Evolutionary conservation across 306 rosid genomes (phyloP).

Genomic region (Corylus heterophylla): DNA sequence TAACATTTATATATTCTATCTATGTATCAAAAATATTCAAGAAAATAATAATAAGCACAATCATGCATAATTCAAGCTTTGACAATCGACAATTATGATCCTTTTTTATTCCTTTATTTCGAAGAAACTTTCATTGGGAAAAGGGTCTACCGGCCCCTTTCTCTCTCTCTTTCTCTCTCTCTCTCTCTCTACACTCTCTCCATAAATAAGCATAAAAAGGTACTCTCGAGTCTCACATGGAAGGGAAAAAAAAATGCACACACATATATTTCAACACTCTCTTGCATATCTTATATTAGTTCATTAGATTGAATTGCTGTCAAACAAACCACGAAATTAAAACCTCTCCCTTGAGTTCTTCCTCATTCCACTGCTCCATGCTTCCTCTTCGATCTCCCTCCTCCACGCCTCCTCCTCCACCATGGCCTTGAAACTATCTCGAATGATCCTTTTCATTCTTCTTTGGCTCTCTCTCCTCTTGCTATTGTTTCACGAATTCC

Average conservation of each 20-base stretch:
- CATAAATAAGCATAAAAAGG: slow-evolving; percentile 37
- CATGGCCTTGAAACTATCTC: slow-evolving; percentile 73
- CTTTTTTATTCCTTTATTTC: slow-evolving; percentile 43
- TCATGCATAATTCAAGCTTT: slow-evolving; percentile 45
- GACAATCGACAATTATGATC: slow-evolving; percentile 47
- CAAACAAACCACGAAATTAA: slow-evolving; percentile 27
- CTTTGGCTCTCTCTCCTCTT: slow-evolving; percentile 59
- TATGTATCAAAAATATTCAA: slow-evolving; percentile 27
- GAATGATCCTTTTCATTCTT: slow-evolving; percentile 39
- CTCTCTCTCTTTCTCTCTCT: slow-evolving; percentile 31
- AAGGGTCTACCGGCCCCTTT: slow-evolving; percentile 28
- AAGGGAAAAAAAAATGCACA: slow-evolving; percentile 26
- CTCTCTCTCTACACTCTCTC: slow-evolving; percentile 13
- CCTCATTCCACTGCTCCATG: slow-evolving; percentile 57
- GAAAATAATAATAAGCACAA: slow-evolving; percentile 30
- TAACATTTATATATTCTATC: neutral
- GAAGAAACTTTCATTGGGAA: slow-evolving; percentile 46
- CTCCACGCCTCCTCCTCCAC: slow-evolving; percentile 41
- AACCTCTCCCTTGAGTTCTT: slow-evolving; percentile 23
- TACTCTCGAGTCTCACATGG: slow-evolving; percentile 31
- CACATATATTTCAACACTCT: slow-evolving; percentile 36
- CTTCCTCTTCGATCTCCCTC: slow-evolving; percentile 49
- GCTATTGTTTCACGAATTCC: slow-evolving; percentile 55
- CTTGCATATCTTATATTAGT: slow-evolving; percentile 32
- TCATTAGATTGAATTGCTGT: slow-evolving; percentile 33